Evolutionary conservation across 768 basidiomycete genomes (phyloP).

Genomic region (Tylopilus felleus): DNA sequence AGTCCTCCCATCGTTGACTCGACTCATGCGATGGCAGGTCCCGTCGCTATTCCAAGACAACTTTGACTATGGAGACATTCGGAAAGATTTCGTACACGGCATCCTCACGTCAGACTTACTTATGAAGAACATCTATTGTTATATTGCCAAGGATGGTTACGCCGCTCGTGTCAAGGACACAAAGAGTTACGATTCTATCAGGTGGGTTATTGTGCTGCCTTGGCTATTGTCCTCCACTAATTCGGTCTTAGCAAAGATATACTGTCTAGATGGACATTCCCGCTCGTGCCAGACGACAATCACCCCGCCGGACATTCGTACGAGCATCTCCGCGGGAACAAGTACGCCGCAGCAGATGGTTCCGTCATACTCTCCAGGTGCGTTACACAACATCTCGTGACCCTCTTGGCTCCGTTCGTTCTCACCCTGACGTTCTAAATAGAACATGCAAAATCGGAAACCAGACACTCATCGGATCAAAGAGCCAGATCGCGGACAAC

Average conservation of each 20-base stretch:
- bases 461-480: slow-evolving; percentile 83
- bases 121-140: slow-evolving; percentile 92
- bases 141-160: slow-evolving; percentile 84
- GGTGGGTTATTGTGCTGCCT: slow-evolving; percentile 41
- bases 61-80: slow-evolving; percentile 93
- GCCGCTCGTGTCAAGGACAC: slow-evolving; percentile 93
- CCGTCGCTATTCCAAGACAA: slow-evolving; percentile 97
- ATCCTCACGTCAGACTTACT: slow-evolving; percentile 91
- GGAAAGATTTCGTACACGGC: slow-evolving; percentile 91
- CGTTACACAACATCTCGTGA: slow-evolving; percentile 13
- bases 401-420: neutral
- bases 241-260: slow-evolving; percentile 74
- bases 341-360: slow-evolving; percentile 79
- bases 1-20: neutral
- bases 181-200: slow-evolving; percentile 84
- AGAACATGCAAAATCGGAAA: slow-evolving; percentile 82
- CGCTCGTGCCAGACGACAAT: slow-evolving; percentile 92
- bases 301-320: slow-evolving; percentile 80
- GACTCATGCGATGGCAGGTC: slow-evolving; percentile 49
- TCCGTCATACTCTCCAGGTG: slow-evolving; percentile 83
- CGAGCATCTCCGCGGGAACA: slow-evolving; percentile 83
- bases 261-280: slow-evolving; percentile 90
- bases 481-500: slow-evolving; percentile 62
- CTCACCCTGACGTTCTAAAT: neutral
- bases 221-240: neutral